Evolutionary conservation across 2,329 filamentous ascomycete species (phyloP).

Genomic region (Verticillium alfalfae): DNA sequence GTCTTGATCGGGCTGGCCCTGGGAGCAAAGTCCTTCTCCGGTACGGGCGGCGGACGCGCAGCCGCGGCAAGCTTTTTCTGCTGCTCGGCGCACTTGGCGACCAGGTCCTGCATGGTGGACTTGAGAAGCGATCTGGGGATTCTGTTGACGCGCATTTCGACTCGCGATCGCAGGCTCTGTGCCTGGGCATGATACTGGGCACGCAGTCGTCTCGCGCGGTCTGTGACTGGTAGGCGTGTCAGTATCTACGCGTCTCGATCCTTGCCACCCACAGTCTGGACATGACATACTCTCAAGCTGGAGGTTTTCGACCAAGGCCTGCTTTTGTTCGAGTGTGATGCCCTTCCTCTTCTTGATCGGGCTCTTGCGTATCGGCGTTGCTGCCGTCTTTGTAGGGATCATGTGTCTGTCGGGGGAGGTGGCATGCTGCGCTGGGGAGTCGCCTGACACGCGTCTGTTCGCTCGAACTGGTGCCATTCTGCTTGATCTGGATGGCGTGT

Average conservation of each 20-base stretch:
- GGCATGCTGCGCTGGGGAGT: slow-evolving; percentile 16
- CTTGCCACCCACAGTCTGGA: neutral
- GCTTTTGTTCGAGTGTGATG: slow-evolving; percentile 69
- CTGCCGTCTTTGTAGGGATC: slow-evolving; percentile 25
- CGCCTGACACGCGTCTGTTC: slow-evolving; percentile 23
- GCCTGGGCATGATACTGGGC: slow-evolving; percentile 87
- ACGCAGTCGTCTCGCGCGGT: slow-evolving; percentile 79
- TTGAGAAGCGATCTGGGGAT: slow-evolving; percentile 77
- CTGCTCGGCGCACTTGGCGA: slow-evolving; percentile 45
- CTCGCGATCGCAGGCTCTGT: slow-evolving; percentile 74
- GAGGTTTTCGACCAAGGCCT: slow-evolving; percentile 81
- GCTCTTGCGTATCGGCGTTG: slow-evolving; percentile 42
- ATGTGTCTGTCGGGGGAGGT: slow-evolving; percentile 13
- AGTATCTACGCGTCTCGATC: neutral
- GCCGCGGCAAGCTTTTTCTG: slow-evolving; percentile 25
- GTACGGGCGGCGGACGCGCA: slow-evolving; percentile 38
- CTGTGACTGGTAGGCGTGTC: slow-evolving; percentile 58
- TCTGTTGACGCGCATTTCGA: slow-evolving; percentile 90
- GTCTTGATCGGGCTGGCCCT: slow-evolving; percentile 29
- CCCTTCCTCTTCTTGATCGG: slow-evolving; percentile 57
- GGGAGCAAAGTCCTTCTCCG: slow-evolving; percentile 40
- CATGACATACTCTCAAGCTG: slow-evolving; percentile 71
- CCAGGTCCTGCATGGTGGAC: slow-evolving; percentile 74
- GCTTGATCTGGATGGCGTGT: slow-evolving; percentile 3
- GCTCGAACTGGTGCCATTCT: slow-evolving; percentile 42